Base-by-base conservation (phyloP, 306 rosid genomes). In the Vigna radiata region DNA sequence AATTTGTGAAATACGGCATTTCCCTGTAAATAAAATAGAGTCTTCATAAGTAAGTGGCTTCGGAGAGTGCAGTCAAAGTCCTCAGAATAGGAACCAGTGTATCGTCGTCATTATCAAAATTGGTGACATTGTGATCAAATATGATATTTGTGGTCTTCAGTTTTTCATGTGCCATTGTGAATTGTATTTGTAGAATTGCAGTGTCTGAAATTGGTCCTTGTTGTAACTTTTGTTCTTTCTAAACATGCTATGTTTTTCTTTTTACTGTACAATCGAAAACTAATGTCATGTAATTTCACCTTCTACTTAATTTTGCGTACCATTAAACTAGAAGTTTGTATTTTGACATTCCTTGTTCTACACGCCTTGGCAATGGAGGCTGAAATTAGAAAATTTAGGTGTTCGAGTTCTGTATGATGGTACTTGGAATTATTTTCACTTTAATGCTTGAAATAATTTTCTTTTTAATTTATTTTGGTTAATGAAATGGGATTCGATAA, bases 61-160 rank as follows among this genome's bases (percentile, higher is more conserved):
- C 33, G 25, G 56, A 56, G 50, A 44, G 53, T 77, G n/a, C 21
- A 14, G 29, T 48, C 4, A 37, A 27, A 18, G 7, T 47, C 29
- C 39, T 56, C 21, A 21, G 58, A 50, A 43, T 70, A 18, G 43
- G 47, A 64, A 58, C 52, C 11, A 11, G 33, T 25, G 18, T 29
- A 19, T 73, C 41, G 9, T 54, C 36, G 12, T 39, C n/a, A 10
- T 54, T 15, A 63, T 82, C 14, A n/a, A 31, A 25, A 59, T 63
- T 48, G 58, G 50, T 41, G 62, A 29, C 49, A 50, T 66, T 70
- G 61, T 66, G 55, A 73, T 73, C 70, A 53, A 31, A 53, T 61
- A 55, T 18, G 14, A 48, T 76, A 21, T 52, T 77, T 76, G 59
- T 76, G 21, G 31, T 31, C 21, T 29, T 11, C 15, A 44, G 48